A percentile compares a stretch with the other conserved stretches of the same genome.
Conservation (phyloP, 306 rosid genomes). For the Abrus pulchellus region DNA sequence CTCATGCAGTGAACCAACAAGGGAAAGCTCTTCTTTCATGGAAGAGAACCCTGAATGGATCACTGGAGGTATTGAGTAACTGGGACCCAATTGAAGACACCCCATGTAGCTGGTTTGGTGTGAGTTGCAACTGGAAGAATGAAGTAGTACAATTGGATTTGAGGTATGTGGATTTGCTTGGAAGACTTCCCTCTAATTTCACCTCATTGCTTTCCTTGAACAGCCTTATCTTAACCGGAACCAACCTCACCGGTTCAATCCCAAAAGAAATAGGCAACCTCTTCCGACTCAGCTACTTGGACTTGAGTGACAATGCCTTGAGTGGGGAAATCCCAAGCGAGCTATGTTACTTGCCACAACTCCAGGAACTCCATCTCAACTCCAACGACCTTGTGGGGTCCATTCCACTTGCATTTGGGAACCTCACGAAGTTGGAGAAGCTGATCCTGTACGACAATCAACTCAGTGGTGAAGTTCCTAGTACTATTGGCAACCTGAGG, state of each 20-base stretch:
- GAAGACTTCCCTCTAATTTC: constrained; percentile 69
- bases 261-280: constrained; percentile 70
- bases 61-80: constrained; percentile 53
- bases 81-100: constrained; percentile 73
- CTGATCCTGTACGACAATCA: constrained; percentile 75
- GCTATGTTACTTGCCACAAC: constrained; percentile 59
- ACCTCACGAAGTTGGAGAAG: constrained; percentile 62
- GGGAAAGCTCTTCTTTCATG: constrained; percentile 85
- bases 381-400: constrained; percentile 74
- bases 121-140: constrained; percentile 68
- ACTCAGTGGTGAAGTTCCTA: constrained; percentile 71
- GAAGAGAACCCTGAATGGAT: constrained; percentile 81
- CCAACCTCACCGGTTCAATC: constrained; percentile 85
- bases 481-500: constrained; percentile 65
- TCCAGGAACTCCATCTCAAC: constrained; percentile 71
- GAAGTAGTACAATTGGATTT: constrained; percentile 69
- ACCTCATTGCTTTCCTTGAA: constrained; percentile 67
- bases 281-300: constrained; percentile 57
- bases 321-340: constrained; percentile 79
- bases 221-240: constrained; percentile 70
- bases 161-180: constrained; percentile 73
- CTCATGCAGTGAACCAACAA: constrained; percentile 74
- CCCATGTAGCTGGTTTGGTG: constrained; percentile 90
- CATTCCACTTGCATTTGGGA: constrained; percentile 74
- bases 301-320: constrained; percentile 79